Conservation (phyloP, 257 asterid genomes). For the Solanum tarijense region DNA sequence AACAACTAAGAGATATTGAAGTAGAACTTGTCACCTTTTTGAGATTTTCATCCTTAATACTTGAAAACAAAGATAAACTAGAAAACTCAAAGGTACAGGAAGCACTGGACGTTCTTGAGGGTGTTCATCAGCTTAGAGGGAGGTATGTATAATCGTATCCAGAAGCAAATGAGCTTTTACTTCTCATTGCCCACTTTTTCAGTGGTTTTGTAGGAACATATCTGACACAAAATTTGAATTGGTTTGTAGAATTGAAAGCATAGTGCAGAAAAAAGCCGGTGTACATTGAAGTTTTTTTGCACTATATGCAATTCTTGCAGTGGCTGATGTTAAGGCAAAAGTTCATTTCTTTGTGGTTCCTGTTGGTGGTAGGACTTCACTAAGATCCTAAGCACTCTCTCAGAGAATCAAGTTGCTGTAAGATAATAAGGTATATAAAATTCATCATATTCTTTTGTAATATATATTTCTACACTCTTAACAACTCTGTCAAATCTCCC, state of each 20-base stretch:
- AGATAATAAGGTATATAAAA: neutral
- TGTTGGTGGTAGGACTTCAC: neutral
- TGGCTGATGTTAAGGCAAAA: neutral
- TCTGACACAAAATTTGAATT: slow-evolving; percentile 4
- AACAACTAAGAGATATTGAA: slow-evolving; percentile 54
- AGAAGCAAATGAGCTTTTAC: neutral
- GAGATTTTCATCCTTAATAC: slow-evolving; percentile 39
- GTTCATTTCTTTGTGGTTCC: neutral
- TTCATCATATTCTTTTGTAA: neutral
- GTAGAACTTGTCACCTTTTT: slow-evolving; percentile 53
- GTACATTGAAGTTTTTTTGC: slow-evolving; percentile 7
- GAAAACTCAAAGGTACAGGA: slow-evolving; percentile 45
- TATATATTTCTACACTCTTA: neutral
- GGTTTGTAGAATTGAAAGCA: slow-evolving; percentile 36
- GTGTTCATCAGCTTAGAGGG: slow-evolving; percentile 42
- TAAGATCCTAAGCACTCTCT: neutral
- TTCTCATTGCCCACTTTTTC: neutral
- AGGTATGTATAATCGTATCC: slow-evolving; percentile 28
- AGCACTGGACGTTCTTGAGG: slow-evolving; percentile 43
- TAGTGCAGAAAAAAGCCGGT: slow-evolving; percentile 20
- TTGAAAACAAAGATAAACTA: slow-evolving; percentile 39
- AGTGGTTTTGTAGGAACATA: neutral
- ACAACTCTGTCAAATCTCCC: neutral
- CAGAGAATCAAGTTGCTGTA: neutral
- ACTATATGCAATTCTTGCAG: neutral